Evolutionary conservation across 2,329 filamentous ascomycete species (phyloP).

Genomic region (Nemania abortiva): DNA sequence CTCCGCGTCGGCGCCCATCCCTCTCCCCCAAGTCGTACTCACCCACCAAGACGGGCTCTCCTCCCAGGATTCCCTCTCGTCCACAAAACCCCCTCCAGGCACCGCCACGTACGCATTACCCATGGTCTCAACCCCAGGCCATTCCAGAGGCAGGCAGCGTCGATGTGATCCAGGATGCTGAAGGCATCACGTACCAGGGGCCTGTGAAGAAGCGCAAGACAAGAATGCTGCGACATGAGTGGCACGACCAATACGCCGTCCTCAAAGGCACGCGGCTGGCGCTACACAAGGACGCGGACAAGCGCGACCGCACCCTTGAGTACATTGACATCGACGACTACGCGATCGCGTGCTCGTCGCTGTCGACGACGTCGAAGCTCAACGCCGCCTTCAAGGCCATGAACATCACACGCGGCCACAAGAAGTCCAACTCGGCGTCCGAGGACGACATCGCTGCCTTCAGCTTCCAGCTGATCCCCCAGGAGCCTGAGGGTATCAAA

Average conservation of each 20-base stretch:
- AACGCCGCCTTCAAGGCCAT: constrained; percentile 88
- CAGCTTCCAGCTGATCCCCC: constrained; percentile 86
- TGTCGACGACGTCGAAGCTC: constrained; percentile 82
- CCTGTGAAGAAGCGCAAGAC: constrained; percentile 96
- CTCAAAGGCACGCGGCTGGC: constrained; percentile 80
- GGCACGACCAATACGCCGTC: constrained; percentile 92
- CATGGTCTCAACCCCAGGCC: constrained; percentile 64
- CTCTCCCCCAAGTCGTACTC: constrained; percentile 51
- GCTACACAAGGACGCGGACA: constrained; percentile 74
- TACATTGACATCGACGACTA: constrained; percentile 91
- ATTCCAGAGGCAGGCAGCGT: constrained; percentile 41
- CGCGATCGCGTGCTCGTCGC: constrained; percentile 83
- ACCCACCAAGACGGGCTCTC: constrained; percentile 43
- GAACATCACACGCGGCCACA: constrained; percentile 63
- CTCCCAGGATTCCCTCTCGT: constrained; percentile 51
- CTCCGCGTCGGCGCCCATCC: constrained; percentile 54
- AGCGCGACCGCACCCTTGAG: constrained; percentile 72
- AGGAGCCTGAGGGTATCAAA: constrained; percentile 66
- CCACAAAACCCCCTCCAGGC: constrained; percentile 59
- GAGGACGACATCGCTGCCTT: constrained; percentile 75
- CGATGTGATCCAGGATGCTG: constrained; percentile 54
- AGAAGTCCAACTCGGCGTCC: constrained; percentile 57
- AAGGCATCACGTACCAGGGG: constrained; percentile 78
- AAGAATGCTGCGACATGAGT: constrained; percentile 89
- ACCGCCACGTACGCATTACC: constrained; percentile 67